Base-by-base conservation (phyloP, 768 basidiomycete species). In the Suillus placidus region DNA sequence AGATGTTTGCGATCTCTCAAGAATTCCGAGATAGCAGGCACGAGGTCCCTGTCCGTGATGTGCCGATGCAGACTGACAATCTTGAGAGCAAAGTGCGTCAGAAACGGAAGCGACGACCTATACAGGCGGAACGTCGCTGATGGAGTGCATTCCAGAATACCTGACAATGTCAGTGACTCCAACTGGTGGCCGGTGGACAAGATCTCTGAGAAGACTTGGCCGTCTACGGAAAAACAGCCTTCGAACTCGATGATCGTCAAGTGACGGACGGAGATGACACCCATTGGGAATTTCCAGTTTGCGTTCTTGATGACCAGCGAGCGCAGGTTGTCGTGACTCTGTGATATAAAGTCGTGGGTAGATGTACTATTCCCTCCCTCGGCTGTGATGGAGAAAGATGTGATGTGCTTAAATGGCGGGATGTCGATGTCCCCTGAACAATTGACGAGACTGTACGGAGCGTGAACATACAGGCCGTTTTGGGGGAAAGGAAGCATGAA, bases 1-100 rank as follows among this genome's bases (percentile, higher is more conserved):
- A 92, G 76, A 47, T 83, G 76, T 26, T 74, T 75, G 52, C 88
- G 80, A 9, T 83, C 85, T 16, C 87, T 83, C 40, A 92, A 76
- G 72, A 91, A 90, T 37, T 87, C 88, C 6, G 86, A 82, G 51
- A 92, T 81, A 9, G 90, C 83, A 2, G 88, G 88, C 78, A 91
- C 89, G 4, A 92, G 79, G 70, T 89, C 89, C 16, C 82, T 78
- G 70, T 91, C 89, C 3, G 71, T 66, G 16, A 82, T 74, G 23
- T 84, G 77, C 60, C 83, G 79, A 14, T 79, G 77, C 3, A 86
- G 71, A 3, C 72, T 74, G n/a, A 77, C 72, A 20, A 87, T 80
- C 14, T 79, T 79, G 69, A 92, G 82, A 2, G 85, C 80, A 71
- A 92, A 90, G 72, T 90, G 84, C 3, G 84, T 82, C 6, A 92